Evolutionary conservation across 2,329 filamentous ascomycete species (phyloP).

Genomic region (Helotiales sp.): DNA sequence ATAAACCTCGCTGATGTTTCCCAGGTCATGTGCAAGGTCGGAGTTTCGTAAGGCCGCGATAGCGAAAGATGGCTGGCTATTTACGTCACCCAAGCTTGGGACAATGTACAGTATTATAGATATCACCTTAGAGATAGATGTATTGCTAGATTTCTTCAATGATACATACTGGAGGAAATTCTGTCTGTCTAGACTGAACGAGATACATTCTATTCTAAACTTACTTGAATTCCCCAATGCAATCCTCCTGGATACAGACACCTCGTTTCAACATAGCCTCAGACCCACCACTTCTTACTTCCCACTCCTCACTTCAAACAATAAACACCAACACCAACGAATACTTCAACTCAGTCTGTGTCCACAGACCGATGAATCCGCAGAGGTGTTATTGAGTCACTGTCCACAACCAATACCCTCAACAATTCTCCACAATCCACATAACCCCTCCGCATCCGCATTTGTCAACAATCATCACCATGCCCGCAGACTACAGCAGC

Average conservation of each 20-base stretch:
- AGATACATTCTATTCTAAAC: not conserved
- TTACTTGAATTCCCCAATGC: not conserved
- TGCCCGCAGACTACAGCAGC: conserved; percentile 58
- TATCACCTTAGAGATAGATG: not conserved
- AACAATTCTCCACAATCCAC: not conserved
- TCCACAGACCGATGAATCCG: conserved; percentile 6
- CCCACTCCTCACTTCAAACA: conserved; percentile 10
- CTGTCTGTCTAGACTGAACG: not conserved
- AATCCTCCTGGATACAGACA: not conserved
- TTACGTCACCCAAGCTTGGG: not conserved
- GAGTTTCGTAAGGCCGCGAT: not conserved
- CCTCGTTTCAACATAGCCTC: conserved; percentile 11
- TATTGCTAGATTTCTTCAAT: not conserved
- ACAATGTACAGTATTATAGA: not conserved
- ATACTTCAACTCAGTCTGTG: not conserved
- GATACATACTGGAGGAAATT: not conserved
- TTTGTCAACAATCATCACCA: conserved; percentile 35
- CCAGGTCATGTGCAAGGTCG: not conserved
- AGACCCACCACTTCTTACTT: conserved; percentile 14
- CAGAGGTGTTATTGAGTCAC: conserved; percentile 3
- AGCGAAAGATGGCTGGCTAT: not conserved
- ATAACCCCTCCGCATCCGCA: conserved; percentile 25
- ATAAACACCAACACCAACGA: not conserved
- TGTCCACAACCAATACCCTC: not conserved
- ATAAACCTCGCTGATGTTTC: not conserved